Evolutionary conservation across 2,329 filamentous ascomycete genomes (phyloP).

Genomic region (Aspergillus hiratsukae): DNA sequence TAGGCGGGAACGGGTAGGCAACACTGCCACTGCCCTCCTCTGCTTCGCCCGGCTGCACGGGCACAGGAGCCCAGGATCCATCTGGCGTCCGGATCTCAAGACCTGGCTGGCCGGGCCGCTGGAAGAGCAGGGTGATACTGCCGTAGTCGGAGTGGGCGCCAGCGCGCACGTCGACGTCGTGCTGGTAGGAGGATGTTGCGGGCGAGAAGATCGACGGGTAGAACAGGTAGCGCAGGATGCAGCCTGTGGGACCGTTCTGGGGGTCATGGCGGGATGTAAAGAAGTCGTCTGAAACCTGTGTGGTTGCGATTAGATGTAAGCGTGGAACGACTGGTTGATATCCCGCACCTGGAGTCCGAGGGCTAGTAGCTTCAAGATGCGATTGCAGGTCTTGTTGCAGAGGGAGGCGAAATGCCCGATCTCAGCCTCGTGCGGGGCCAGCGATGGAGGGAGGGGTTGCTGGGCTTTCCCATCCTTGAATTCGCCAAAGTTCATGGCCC

Average conservation of each 20-base stretch:
- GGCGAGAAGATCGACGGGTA: conserved; percentile 58
- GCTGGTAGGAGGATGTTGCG: conserved; percentile 40
- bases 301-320: background rate
- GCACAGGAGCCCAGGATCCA: conserved; percentile 59
- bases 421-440: conserved; percentile 56
- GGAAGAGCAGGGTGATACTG: conserved; percentile 69
- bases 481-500: conserved; percentile 87
- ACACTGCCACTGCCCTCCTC: conserved; percentile 42
- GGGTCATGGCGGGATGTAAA: conserved; percentile 60
- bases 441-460: conserved; percentile 68
- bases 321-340: background rate
- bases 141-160: conserved; percentile 90
- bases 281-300: conserved; percentile 47
- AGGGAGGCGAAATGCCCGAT: conserved; percentile 63
- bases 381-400: conserved; percentile 69
- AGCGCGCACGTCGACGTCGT: conserved; percentile 67
- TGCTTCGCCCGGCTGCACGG: conserved; percentile 52
- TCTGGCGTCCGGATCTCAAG: conserved; percentile 70
- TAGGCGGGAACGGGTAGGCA: conserved; percentile 61
- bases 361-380: conserved; percentile 72
- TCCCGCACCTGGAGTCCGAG: conserved; percentile 63
- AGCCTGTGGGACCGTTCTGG: conserved; percentile 47
- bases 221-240: conserved; percentile 66
- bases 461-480: conserved; percentile 65
- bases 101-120: conserved; percentile 76